Evolutionary conservation across 2,329 filamentous ascomycete genomes (phyloP), one percentile per base, ranked within the genome.

Genomic region (Tolypocladium nubicola): DNA sequence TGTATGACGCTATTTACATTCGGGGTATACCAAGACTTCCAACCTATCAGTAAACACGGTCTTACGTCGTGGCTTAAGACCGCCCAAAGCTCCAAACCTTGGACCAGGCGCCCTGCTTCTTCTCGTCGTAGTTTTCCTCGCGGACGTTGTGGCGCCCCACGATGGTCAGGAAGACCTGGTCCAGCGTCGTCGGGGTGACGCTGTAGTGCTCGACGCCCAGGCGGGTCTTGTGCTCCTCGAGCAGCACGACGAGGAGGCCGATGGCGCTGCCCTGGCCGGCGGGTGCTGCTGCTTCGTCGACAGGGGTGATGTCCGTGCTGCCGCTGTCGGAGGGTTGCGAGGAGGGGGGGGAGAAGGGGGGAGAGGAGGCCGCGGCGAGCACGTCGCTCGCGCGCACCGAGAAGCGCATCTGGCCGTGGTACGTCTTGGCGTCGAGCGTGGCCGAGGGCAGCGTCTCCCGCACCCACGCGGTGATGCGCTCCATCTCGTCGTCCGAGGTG

Each of bases 141-240:
- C 85, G 77, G 8, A 93, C 81, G 68, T 91, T 85, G 69, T 95
- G 88, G 70, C 85, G 82, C 1, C 86, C 86, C 0, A 96, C 90
- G 67, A 97, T 94, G 33, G 81, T 81, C 69, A 97, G 72, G 71
- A 97, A 97, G 0, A 97, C 91, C 71, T 96, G 89, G 68, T 97
- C 92, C 47, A 97, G 74, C 19, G 90, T 95, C 21, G 90, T 94
- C 30, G 90, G 89, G 58, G 84, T 88, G 62, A 96, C 90, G 54
- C 87, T 90, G 71, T 93, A 97, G 70, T 95, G 90, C 68, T 90
- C 87, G 53, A 96, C 80, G 0, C 88, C 88, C 35, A 96, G 71
- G 5, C 73, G 71, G 23, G 83, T 75, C 65, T 86, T 88, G 60
- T 86, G 78, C 63, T 84, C 82, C 71, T 97, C 92, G 1, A 96